Evolutionary conservation across 2,329 filamentous ascomycete species (phyloP).

Genomic region (Trichoderma sp.): DNA sequence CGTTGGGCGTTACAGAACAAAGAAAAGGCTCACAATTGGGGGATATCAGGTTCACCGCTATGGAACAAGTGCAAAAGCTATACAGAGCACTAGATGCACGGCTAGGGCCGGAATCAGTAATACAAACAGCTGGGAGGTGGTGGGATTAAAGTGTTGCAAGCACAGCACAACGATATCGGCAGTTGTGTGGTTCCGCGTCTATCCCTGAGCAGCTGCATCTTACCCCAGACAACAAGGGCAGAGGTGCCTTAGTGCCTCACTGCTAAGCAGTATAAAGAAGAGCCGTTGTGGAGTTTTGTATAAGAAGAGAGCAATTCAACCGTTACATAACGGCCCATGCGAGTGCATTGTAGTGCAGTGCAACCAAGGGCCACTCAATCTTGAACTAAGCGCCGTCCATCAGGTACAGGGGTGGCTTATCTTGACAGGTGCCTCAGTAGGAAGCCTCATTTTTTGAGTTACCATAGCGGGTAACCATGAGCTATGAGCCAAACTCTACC

Average conservation of each 20-base stretch:
- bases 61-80: background rate
- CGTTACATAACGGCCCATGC: background rate
- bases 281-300: background rate
- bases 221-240: slow-evolving; percentile 10
- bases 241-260: background rate
- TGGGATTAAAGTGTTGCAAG: background rate
- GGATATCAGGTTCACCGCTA: background rate
- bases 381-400: background rate
- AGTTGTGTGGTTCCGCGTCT: background rate
- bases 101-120: background rate
- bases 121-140: background rate
- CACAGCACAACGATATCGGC: background rate
- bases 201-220: background rate
- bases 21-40: background rate
- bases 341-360: background rate
- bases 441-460: background rate
- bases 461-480: background rate
- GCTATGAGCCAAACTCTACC: background rate
- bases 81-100: background rate
- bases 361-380: background rate
- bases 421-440: background rate
- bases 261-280: background rate
- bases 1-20: background rate
- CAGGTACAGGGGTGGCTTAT: background rate
- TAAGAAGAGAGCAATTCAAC: background rate